These are phyloP conservation scores for Boletus rubescentipes DNA, from an alignment of 768 basidiomycete genomes.

Conservation along the genomic window DNA sequence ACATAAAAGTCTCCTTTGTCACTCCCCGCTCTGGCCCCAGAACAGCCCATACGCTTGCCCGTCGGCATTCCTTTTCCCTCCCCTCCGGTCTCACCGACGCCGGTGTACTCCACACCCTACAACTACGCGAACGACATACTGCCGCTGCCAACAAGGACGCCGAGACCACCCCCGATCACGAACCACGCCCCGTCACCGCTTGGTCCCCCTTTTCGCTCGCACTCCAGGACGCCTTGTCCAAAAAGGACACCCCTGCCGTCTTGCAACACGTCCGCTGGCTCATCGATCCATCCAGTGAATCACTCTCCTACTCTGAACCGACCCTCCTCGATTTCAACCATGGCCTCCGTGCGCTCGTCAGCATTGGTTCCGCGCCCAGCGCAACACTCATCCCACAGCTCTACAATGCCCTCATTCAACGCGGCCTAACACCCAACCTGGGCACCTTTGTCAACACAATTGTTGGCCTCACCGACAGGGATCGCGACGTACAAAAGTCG, in stretches of 20 bases:
- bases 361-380: conserved; percentile 43
- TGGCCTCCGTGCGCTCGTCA: conserved; percentile 48
- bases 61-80: conserved; percentile 63
- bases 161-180: conserved; percentile 15
- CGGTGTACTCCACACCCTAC: conserved; percentile 59
- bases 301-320: conserved; percentile 28
- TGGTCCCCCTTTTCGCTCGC: conserved; percentile 24
- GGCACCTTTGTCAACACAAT: conserved; percentile 65
- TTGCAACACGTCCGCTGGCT: conserved; percentile 27
- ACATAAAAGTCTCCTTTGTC: conserved; percentile 36
- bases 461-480: conserved; percentile 60
- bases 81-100: conserved; percentile 40
- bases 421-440: conserved; percentile 58
- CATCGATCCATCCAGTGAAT: conserved; percentile 35
- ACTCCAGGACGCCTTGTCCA: conserved; percentile 18
- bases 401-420: conserved; percentile 71
- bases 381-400: conserved; percentile 58
- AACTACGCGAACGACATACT: conserved; percentile 60
- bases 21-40: conserved; percentile 30
- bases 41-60: conserved; percentile 43
- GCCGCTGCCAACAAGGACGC: conserved; percentile 31
- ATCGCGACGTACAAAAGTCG: conserved; percentile 56
- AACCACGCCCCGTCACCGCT: conserved; percentile 24
- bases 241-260: conserved; percentile 7
- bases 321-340: conserved; percentile 59